These are phyloP conservation scores for Eruca vesicaria DNA, from an alignment of 441 rosid genomes.

Conservation along the genomic window DNA sequence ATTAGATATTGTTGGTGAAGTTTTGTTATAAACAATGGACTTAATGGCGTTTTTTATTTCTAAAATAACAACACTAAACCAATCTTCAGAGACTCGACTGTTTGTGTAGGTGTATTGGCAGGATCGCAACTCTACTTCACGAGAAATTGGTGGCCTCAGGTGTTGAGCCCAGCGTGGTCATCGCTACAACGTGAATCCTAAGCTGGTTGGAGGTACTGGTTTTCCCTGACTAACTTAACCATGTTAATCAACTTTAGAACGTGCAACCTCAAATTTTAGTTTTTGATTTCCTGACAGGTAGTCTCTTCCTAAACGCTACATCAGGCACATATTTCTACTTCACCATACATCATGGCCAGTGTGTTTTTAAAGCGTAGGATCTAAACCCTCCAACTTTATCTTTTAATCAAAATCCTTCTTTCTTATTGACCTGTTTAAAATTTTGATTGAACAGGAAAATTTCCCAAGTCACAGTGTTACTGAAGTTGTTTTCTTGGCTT, in stretches of 20 bases:
- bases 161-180: not conserved
- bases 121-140: not conserved
- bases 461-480: not conserved
- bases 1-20: too few relatives aligned
- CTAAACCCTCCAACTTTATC: not conserved
- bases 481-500: not conserved
- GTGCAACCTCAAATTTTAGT: too few relatives aligned
- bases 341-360: not conserved
- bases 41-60: too few relatives aligned
- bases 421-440: not conserved
- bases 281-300: too few relatives aligned
- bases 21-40: too few relatives aligned
- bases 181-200: too few relatives aligned
- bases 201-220: too few relatives aligned
- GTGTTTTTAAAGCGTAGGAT: not conserved
- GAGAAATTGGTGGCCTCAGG: not conserved
- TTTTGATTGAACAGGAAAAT: not conserved
- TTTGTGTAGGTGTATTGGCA: not conserved
- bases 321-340: too few relatives aligned
- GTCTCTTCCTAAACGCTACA: too few relatives aligned
- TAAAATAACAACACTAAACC: too few relatives aligned
- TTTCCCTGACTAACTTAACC: too few relatives aligned
- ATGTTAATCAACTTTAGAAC: too few relatives aligned
- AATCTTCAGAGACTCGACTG: not conserved
- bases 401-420: not conserved